These are phyloP conservation scores for Calonectria fujianensis DNA, from an alignment of 2,329 filamentous ascomycete species.

Conservation along the genomic window DNA sequence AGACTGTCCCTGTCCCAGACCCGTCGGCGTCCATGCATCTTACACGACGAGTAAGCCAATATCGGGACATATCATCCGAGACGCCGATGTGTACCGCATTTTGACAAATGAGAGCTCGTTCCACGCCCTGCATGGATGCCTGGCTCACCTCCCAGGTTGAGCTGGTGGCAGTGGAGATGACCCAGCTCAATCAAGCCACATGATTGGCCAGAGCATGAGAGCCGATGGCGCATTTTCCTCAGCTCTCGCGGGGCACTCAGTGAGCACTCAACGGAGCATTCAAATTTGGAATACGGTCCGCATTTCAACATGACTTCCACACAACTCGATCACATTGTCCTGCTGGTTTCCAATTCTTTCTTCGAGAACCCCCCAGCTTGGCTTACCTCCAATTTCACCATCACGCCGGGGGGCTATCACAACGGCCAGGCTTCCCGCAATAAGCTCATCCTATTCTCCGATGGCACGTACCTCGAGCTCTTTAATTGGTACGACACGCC, in stretches of 20 bases:
- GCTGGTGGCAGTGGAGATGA: too few species aligned
- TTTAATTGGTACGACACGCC: constrained; percentile 17
- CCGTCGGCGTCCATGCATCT: too few species aligned
- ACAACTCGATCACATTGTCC: constrained; percentile 15
- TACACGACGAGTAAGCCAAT: too few species aligned
- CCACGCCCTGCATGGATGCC: too few species aligned
- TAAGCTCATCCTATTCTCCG: constrained; percentile 8
- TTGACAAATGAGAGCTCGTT: too few species aligned
- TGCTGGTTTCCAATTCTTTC: background rate
- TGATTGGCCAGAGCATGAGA: too few species aligned
- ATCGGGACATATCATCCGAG: too few species aligned
- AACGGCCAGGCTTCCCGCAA: constrained; percentile 16
- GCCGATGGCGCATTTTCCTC: too few species aligned
- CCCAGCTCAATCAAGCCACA: too few species aligned
- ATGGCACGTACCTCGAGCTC: constrained; percentile 8
- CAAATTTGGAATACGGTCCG: background rate
- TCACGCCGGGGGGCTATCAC: constrained; percentile 12
- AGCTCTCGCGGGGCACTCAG: background rate
- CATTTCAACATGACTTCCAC: background rate
- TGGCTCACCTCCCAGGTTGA: too few species aligned
- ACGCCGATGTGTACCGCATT: too few species aligned
- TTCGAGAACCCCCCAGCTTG: background rate
- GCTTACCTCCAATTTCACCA: constrained; percentile 17
- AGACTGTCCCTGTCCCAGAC: too few species aligned
- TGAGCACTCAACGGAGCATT: background rate